These are phyloP conservation scores for Penicillium sp. DNA, from an alignment of 2,329 filamentous ascomycete genomes.

Conservation along the genomic window DNA sequence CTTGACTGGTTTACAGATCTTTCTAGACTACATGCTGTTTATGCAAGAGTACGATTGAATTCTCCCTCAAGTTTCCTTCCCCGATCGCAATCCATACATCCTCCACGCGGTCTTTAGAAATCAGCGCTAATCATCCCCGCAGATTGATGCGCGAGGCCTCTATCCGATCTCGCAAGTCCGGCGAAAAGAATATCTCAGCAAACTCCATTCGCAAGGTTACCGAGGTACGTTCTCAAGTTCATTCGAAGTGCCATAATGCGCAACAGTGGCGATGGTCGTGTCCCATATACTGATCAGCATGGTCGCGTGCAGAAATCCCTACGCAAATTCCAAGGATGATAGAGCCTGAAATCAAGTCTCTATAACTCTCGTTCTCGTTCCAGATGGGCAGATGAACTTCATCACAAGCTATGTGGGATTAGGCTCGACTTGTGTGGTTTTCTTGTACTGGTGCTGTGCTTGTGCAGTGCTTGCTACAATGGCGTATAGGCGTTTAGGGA, in stretches of 20 bases:
- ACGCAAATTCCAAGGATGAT: slow-evolving; percentile 66
- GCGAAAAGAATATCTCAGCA: slow-evolving; percentile 72
- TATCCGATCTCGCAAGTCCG: slow-evolving; percentile 71
- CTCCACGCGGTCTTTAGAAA: background rate
- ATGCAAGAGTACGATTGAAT: slow-evolving; percentile 59
- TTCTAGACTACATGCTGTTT: slow-evolving; percentile 80
- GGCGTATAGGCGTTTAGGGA: slow-evolving; percentile 12
- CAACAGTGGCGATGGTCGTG: background rate
- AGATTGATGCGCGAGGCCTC: slow-evolving; percentile 78
- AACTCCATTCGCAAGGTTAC: slow-evolving; percentile 76
- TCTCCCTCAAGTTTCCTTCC: background rate
- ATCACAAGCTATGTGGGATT: background rate
- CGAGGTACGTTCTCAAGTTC: slow-evolving; percentile 53
- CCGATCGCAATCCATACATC: background rate
- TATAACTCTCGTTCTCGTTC: background rate
- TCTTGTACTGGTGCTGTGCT: background rate
- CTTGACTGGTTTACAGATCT: slow-evolving; percentile 59
- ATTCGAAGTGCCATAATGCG: background rate
- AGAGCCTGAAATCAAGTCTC: background rate
- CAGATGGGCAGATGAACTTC: background rate
- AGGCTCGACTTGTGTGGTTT: background rate
- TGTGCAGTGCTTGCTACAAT: background rate
- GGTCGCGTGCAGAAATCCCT: slow-evolving; percentile 56
- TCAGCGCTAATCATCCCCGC: background rate
- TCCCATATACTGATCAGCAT: background rate